Evolutionary conservation across 176 grass and related monocot species (phyloP).

Genomic region (Leersia perrieri): DNA sequence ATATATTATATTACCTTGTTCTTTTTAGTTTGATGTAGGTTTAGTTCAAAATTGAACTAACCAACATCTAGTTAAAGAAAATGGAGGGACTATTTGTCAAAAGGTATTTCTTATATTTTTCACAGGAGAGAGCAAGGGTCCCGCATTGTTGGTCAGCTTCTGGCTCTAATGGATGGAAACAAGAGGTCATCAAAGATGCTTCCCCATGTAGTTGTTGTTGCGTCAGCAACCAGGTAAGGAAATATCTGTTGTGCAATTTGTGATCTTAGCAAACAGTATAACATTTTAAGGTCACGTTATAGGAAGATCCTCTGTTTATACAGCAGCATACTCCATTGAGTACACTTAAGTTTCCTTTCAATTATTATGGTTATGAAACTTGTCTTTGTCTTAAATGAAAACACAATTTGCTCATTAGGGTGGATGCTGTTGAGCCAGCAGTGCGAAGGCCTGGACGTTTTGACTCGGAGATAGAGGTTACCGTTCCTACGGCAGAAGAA

Average conservation of each 20-base stretch:
- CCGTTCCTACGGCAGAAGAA: constrained; percentile 78
- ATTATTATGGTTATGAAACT: neutral
- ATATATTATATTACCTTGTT: neutral
- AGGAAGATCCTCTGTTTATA: neutral
- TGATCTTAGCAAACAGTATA: neutral
- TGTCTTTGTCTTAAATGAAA: neutral
- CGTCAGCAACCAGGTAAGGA: constrained; percentile 86
- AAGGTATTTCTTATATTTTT: constrained; percentile 2
- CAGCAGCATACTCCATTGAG: neutral
- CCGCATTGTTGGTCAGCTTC: constrained; percentile 81
- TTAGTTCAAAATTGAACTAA: too few relatives aligned
- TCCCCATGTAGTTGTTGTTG: constrained; percentile 38
- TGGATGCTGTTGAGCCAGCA: constrained; percentile 89
- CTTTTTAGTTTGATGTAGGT: too few relatives aligned
- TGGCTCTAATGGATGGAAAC: constrained; percentile 33
- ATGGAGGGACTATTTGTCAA: too few relatives aligned
- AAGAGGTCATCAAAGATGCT: neutral
- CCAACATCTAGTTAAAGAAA: too few relatives aligned
- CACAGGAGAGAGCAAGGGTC: constrained; percentile 74
- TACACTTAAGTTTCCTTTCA: neutral
- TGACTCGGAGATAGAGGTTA: constrained; percentile 82
- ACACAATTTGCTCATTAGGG: constrained; percentile 31
- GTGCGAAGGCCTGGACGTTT: constrained; percentile 84
- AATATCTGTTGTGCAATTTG: neutral
- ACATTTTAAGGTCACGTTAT: neutral